Conservation (phyloP, 305 asterid genomes). For the Fraxinus greggii region DNA sequence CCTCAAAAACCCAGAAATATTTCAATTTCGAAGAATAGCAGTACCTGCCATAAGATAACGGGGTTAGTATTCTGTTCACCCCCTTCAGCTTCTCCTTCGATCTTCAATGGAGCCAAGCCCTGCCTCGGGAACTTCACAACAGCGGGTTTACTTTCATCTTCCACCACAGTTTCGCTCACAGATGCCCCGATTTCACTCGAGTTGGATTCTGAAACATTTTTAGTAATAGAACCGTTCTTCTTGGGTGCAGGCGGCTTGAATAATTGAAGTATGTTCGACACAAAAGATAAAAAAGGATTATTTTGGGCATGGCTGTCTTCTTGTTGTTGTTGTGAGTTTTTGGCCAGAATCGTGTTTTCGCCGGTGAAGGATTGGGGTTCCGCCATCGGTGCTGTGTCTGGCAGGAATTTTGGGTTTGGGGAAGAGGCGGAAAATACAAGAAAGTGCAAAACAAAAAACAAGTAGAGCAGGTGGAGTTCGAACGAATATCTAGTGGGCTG, state of each 20-base stretch:
- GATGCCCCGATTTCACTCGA: neutral
- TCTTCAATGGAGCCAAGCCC: neutral
- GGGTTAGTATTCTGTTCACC: neutral
- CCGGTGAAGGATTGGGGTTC: neutral
- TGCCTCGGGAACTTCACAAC: constrained; percentile 9
- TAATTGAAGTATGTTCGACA: constrained; percentile 4
- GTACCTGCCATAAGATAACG: constrained; percentile 5
- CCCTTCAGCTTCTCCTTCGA: constrained; percentile 7
- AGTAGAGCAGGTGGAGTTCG: neutral
- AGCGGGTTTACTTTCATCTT: neutral
- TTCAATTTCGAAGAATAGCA: neutral
- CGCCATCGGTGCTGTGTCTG: neutral
- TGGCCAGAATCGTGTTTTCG: neutral
- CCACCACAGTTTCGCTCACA: neutral
- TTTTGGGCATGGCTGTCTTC: neutral
- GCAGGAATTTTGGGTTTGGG: neutral
- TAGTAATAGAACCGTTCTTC: neutral
- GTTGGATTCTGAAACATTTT: neutral
- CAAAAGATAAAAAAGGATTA: constrained; percentile 1
- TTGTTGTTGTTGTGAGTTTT: neutral
- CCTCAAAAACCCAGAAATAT: neutral
- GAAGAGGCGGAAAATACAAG: neutral
- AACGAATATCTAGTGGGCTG: neutral
- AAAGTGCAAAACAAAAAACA: neutral
- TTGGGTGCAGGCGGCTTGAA: constrained; percentile 7